Base-by-base conservation (phyloP, 345 rosid species). In the Populus davidiana region DNA sequence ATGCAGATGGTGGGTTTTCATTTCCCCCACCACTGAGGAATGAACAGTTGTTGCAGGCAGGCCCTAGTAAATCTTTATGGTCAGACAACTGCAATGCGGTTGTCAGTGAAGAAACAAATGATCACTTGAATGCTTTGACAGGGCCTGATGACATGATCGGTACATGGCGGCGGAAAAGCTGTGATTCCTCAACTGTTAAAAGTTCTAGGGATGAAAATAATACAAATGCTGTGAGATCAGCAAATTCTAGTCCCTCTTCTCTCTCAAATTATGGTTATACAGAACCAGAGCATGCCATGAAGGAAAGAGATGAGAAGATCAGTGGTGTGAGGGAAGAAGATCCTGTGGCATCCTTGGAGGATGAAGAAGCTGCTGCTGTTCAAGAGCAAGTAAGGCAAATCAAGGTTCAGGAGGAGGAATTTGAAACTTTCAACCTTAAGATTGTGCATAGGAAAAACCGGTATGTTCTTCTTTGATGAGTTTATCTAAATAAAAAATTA, bases 361-460 rank as follows among this genome's bases (percentile, higher is more conserved):
- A 96, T 86, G 98, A 96, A 78, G 99, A 96, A 84, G 93, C 88
- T 43, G 92, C 89, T 79, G 99, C 97, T 44, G 97, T 96, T 33
- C 96, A 94, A 82, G 99, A 94, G 89, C 99, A 96, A 90, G 88
- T 92, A 21, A 90, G 94, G 86, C 99, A 96, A 86, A 96, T 96
- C 82, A 94, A 90, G 87, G 92, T 90, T 35, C 98, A 96, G 77
- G 99, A 96, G 75, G 99, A 92, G 78, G 99, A 96, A 83, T 96
- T 94, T 84, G 99, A 96, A 87, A 94, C 98, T 72, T 96, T 96
- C 88, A 87, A 92, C 85, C 97, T 96, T 61, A 92, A 92, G 89
- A 91, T 96, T 71, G 99, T 96, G 79, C 98, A 96, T 69, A 87
- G 99, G 74, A 96, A 94, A 88, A 96, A 96, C 92, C 94, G 97